Conservation (phyloP, 495 filamentous ascomycete species). For the Darksidea phi region DNA sequence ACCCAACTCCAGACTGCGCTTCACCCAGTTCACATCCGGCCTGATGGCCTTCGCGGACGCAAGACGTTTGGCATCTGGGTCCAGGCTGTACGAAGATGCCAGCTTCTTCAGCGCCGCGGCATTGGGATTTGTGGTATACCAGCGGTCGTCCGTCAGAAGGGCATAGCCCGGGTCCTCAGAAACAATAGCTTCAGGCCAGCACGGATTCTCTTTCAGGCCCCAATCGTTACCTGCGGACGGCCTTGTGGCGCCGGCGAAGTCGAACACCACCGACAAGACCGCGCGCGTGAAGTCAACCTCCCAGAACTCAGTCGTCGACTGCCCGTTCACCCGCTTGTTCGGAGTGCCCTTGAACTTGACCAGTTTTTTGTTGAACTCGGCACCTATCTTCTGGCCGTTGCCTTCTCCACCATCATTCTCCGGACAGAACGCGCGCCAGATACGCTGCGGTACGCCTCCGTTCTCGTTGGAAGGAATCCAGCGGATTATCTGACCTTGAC, state of each 20-base stretch:
- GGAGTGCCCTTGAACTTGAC: neutral
- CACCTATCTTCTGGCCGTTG: neutral
- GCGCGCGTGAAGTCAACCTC: neutral
- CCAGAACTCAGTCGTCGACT: no score
- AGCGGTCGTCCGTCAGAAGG: neutral
- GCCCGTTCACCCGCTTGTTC: no score
- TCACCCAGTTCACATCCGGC: no score
- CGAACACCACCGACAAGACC: neutral
- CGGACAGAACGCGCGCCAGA: neutral
- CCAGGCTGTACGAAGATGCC: no score
- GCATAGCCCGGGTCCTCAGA: neutral
- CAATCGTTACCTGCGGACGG: neutral
- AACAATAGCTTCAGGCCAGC: neutral
- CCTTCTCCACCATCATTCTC: neutral
- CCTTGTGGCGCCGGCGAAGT: neutral
- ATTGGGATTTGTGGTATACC: no score
- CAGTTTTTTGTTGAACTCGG: neutral
- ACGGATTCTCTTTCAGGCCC: neutral
- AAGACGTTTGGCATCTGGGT: no score
- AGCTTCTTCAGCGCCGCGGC: no score
- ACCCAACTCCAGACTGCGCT: no score
- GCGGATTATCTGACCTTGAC: conserved; percentile 1
- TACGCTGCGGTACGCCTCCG: neutral
- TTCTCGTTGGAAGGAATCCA: conserved; percentile 1
- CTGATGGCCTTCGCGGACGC: no score